Conservation (phyloP, 75 land plant genomes). For the Cupressus sempervirens region DNA sequence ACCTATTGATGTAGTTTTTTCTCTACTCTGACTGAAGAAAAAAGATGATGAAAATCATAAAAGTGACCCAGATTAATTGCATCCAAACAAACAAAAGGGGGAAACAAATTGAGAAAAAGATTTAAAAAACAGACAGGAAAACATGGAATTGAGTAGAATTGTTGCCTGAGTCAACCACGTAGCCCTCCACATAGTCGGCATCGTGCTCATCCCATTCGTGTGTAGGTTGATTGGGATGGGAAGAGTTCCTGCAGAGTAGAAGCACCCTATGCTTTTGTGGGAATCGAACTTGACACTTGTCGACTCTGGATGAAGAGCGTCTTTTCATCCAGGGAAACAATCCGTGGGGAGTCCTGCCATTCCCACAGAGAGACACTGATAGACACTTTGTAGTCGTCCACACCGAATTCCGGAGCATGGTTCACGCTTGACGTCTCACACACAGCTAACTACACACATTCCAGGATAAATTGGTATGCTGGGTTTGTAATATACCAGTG, state of each 20-base stretch:
- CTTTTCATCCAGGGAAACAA: neutral
- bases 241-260: conserved; percentile 4
- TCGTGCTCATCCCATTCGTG: conserved; percentile 6
- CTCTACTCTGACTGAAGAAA: neutral
- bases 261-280: neutral
- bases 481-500: too few species aligned
- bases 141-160: neutral
- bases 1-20: too few species aligned
- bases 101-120: neutral
- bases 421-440: neutral
- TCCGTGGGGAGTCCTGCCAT: neutral
- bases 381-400: neutral
- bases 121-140: neutral
- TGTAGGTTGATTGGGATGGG: neutral
- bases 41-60: neutral
- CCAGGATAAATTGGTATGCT: too few species aligned
- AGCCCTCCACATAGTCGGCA: conserved; percentile 4
- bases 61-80: neutral
- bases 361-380: neutral
- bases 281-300: neutral
- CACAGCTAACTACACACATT: too few species aligned
- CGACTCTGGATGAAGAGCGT: neutral
- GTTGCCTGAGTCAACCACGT: conserved; percentile 2
- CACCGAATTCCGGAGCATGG: neutral
- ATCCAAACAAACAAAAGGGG: neutral